Percentiles rank a stretch among this genome's conserved stretches.
phyloP scores from a whole-genome alignment of 441 rosid species.

The Biscutella laevigata region DNA sequence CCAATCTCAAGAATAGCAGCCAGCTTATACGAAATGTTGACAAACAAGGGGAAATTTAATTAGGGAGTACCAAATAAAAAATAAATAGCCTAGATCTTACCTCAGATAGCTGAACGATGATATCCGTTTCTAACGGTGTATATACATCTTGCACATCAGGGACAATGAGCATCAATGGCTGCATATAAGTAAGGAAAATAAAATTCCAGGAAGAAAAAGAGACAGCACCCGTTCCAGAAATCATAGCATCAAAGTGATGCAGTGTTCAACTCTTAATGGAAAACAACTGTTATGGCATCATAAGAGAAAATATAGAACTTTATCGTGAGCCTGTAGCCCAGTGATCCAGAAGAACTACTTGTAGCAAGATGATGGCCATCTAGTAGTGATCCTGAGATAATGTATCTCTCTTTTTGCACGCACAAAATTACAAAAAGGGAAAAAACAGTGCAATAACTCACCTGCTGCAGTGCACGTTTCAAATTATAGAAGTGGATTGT shows the following conservation, averaged over 20 bases:
- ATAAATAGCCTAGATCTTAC: constrained; percentile 33
- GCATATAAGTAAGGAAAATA: constrained; percentile 27
- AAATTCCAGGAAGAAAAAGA: constrained; percentile 19
- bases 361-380: neutral
- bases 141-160: constrained; percentile 84
- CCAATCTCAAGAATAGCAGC: constrained; percentile 16
- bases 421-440: constrained; percentile 8
- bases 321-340: neutral
- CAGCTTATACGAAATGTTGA: neutral
- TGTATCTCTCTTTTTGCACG: constrained; percentile 1
- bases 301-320: neutral
- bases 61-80: constrained; percentile 5
- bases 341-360: neutral
- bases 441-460: constrained; percentile 19
- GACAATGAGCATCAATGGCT: constrained; percentile 86
- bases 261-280: constrained; percentile 1
- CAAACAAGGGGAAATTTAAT: neutral
- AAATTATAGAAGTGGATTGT: constrained; percentile 78
- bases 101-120: constrained; percentile 75
- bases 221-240: neutral
- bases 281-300: neutral
- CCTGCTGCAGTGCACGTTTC: constrained; percentile 66
- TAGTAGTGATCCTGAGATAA: neutral
- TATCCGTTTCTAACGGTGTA: constrained; percentile 75
- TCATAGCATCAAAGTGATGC: neutral